These are phyloP conservation scores for Trametes sp. DNA, from an alignment of 1,284 basidiomycete genomes.

Conservation along the genomic window DNA sequence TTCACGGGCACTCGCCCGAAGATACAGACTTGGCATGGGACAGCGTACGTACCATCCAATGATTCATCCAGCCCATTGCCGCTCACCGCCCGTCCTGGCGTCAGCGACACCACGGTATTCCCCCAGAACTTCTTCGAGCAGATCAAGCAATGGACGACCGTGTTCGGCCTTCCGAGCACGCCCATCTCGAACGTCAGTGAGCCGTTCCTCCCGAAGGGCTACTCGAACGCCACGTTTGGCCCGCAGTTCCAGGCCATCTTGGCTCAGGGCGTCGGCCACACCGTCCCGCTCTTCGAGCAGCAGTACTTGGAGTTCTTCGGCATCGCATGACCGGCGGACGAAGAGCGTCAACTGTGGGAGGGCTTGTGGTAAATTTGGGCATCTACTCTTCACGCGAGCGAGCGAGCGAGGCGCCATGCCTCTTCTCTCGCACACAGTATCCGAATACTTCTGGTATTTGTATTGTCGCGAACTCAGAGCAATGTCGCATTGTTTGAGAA, in stretches of 20 bases:
- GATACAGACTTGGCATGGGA: conserved; percentile 64
- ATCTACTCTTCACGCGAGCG: too few relatives aligned
- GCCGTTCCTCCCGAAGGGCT: conserved; percentile 41
- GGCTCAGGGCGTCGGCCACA: conserved; percentile 54
- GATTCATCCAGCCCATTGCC: too few relatives aligned
- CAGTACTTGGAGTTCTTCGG: conserved; percentile 31
- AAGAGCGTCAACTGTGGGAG: background rate
- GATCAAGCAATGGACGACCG: conserved; percentile 45
- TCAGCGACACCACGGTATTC: conserved; percentile 56
- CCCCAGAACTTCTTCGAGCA: conserved; percentile 59
- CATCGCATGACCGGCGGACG: conserved; percentile 1
- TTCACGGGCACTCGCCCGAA: conserved; percentile 60
- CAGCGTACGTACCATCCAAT: conserved; percentile 45
- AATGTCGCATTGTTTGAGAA: too few relatives aligned
- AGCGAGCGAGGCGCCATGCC: too few relatives aligned
- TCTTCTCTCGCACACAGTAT: too few relatives aligned
- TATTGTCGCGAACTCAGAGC: too few relatives aligned
- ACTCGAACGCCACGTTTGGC: conserved; percentile 55
- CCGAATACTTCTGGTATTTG: too few relatives aligned
- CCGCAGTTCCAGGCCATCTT: conserved; percentile 54
- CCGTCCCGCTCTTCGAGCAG: conserved; percentile 35
- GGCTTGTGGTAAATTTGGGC: background rate
- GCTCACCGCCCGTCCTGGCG: background rate
- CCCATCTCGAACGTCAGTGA: conserved; percentile 45
- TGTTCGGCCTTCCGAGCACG: conserved; percentile 49